phyloP scores from a whole-genome alignment of 2,329 filamentous ascomycete genomes.

The Blastomyces silverae region DNA sequence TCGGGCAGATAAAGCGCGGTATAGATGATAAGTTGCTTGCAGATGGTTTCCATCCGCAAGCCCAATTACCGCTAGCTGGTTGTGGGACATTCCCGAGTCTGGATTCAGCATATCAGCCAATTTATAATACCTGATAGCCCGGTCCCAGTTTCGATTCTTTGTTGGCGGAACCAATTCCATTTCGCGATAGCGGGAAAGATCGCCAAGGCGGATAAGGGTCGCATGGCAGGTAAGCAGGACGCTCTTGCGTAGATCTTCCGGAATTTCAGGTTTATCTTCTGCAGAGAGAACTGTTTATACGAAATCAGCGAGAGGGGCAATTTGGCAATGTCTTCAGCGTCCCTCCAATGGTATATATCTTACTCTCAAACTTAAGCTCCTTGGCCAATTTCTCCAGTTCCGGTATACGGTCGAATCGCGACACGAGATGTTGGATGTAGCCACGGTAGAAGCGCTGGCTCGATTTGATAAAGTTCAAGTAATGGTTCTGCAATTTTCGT shows the following conservation, averaged over 20 bases:
- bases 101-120: conserved; percentile 74
- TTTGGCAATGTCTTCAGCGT: not conserved
- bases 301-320: not conserved
- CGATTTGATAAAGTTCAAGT: conserved; percentile 76
- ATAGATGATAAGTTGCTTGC: conserved; percentile 80
- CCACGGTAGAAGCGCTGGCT: conserved; percentile 83
- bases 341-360: conserved; percentile 22
- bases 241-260: conserved; percentile 48
- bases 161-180: conserved; percentile 55
- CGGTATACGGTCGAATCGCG: conserved; percentile 50
- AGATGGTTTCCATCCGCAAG: conserved; percentile 70
- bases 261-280: conserved; percentile 42
- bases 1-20: conserved; percentile 69
- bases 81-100: conserved; percentile 71
- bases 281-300: conserved; percentile 35
- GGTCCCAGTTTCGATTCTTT: conserved; percentile 69
- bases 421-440: conserved; percentile 70
- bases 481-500: conserved; percentile 74
- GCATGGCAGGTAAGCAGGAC: conserved; percentile 71
- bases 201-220: conserved; percentile 78
- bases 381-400: conserved; percentile 53
- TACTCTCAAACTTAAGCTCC: conserved; percentile 46
- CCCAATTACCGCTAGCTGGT: conserved; percentile 84
- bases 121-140: conserved; percentile 75
- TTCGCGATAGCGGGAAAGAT: conserved; percentile 79